Evolutionary conservation across 768 basidiomycete species (phyloP).

Genomic region (Cystobasidiopsis lactophilus): DNA sequence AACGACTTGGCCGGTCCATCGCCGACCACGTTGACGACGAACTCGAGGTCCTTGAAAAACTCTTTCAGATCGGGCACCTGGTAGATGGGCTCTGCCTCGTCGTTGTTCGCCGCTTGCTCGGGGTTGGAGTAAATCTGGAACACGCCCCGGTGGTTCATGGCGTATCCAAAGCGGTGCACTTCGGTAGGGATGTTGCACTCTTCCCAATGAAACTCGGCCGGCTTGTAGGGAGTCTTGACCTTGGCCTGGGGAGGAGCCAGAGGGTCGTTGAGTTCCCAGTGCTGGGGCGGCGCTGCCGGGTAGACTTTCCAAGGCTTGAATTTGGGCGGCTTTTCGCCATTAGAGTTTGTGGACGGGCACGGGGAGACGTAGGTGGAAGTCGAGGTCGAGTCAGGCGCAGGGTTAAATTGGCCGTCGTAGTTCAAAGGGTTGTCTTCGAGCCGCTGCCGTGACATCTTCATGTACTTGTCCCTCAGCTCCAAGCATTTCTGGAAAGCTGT

Average conservation of each 20-base stretch:
- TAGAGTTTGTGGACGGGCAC: constrained; percentile 30
- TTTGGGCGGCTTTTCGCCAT: constrained; percentile 6
- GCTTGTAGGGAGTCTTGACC: constrained; percentile 23
- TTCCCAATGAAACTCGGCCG: constrained; percentile 36
- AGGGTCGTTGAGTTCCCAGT: constrained; percentile 48
- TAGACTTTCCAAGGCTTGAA: constrained; percentile 62
- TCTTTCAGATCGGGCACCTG: constrained; percentile 68
- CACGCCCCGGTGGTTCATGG: constrained; percentile 69
- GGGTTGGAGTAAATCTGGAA: constrained; percentile 48
- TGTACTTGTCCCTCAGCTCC: constrained; percentile 86
- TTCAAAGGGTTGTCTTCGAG: constrained; percentile 88
- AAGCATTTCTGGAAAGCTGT: constrained; percentile 51
- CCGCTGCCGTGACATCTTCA: constrained; percentile 60
- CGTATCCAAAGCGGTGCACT: constrained; percentile 35
- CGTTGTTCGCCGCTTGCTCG: constrained; percentile 13
- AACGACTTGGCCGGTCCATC: constrained; percentile 94
- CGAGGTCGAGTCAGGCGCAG: constrained; percentile 31
- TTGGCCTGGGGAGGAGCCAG: constrained; percentile 6
- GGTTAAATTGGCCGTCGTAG: constrained; percentile 49
- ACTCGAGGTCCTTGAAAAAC: constrained; percentile 90
- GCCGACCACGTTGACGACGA: constrained; percentile 65
- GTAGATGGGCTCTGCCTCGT: constrained; percentile 39
- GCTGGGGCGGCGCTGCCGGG: constrained; percentile 76
- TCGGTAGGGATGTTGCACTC: constrained; percentile 56
- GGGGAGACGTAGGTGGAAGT: constrained; percentile 38